Conservation (phyloP, 495 filamentous ascomycete genomes). For the Penicillium waksmanii region DNA sequence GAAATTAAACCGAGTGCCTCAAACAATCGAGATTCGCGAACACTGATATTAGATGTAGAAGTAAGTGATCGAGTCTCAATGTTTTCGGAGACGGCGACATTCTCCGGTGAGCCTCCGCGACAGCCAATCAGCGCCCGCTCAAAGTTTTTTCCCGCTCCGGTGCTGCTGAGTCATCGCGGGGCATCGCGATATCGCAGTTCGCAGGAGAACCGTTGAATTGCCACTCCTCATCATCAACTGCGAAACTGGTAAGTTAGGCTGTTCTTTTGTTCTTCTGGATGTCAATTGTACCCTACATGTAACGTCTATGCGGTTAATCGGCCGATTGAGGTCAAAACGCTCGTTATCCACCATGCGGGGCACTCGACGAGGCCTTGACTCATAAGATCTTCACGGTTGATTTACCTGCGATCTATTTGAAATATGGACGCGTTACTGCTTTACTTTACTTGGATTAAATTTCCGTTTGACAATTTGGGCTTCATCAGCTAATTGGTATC, state of each 20-base stretch:
- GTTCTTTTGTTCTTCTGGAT: neutral
- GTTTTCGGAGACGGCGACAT: slow-evolving; percentile 1
- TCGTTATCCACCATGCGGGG: slow-evolving; percentile 25
- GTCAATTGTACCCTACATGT: slow-evolving; percentile 12
- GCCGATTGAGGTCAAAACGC: slow-evolving; percentile 11
- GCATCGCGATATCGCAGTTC: slow-evolving; percentile 8
- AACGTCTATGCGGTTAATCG: slow-evolving; percentile 48
- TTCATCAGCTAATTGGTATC: slow-evolving; percentile 3
- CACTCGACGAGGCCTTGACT: slow-evolving; percentile 23
- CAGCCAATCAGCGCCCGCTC: slow-evolving; percentile 1
- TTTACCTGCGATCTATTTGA: slow-evolving; percentile 4
- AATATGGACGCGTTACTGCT: slow-evolving; percentile 6
- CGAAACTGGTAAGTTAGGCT: slow-evolving; percentile 1
- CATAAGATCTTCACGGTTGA: slow-evolving; percentile 15
- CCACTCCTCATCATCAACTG: slow-evolving; percentile 5
- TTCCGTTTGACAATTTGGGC: slow-evolving; percentile 2
- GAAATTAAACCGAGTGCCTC: too few relatives aligned
- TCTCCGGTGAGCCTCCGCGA: neutral
- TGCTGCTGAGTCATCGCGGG: slow-evolving; percentile 4
- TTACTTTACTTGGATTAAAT: neutral
- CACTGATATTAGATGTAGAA: neutral
- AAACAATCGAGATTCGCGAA: too few relatives aligned
- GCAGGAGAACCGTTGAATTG: slow-evolving; percentile 1
- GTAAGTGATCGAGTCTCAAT: neutral
- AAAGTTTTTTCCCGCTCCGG: slow-evolving; percentile 4